Percentiles rank a stretch among this genome's conserved stretches.
Evolutionary conservation across 768 basidiomycete genomes (phyloP).

Genomic region (Pluteus cervinus): DNA sequence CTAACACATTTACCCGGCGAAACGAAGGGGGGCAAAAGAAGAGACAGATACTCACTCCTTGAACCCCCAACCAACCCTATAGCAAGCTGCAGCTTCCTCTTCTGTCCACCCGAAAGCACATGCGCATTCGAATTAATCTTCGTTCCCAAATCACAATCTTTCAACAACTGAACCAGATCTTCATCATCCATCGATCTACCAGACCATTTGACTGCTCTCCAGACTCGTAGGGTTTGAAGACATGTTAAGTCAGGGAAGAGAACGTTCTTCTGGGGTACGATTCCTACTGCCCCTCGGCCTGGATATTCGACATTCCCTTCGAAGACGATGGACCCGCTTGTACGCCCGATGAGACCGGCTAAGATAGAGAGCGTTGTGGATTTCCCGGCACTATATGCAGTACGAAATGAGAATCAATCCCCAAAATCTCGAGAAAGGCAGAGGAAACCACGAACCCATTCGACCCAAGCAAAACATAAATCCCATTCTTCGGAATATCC

Average conservation of each 20-base stretch:
- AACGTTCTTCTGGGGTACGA: constrained; percentile 82
- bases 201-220: constrained; percentile 69
- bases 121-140: constrained; percentile 64
- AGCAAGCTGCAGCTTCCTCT: constrained; percentile 78
- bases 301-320: constrained; percentile 49
- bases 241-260: constrained; percentile 73
- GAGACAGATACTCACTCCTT: constrained; percentile 49
- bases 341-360: constrained; percentile 54
- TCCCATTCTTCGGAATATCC: constrained; percentile 64
- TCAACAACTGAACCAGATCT: constrained; percentile 57
- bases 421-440: no score
- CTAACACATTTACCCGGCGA: no score
- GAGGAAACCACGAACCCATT: constrained; percentile 43
- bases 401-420: no score
- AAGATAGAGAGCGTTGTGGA: constrained; percentile 67
- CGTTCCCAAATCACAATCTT: constrained; percentile 66
- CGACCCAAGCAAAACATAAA: constrained; percentile 73
- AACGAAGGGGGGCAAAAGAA: no score
- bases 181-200: constrained; percentile 37
- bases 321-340: constrained; percentile 50
- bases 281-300: constrained; percentile 61
- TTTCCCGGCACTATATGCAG: constrained; percentile 58
- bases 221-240: constrained; percentile 65
- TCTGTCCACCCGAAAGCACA: constrained; percentile 75
- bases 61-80: constrained; percentile 76